Conservation (phyloP, 192 early-diverging fungal species). For the Kappamyces sp. region DNA sequence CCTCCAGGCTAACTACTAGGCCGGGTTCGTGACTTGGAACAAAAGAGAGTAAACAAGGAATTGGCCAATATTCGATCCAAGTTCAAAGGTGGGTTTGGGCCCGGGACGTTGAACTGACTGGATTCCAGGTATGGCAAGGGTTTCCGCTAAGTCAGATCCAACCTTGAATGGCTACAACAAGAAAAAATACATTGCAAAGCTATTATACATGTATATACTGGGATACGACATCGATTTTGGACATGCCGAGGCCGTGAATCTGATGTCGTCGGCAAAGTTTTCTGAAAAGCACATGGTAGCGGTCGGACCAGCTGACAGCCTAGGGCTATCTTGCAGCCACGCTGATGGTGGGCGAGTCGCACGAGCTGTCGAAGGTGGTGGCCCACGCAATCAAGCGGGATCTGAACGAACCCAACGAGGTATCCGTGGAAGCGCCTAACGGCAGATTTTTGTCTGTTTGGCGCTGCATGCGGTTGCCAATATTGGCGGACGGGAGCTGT, state of each 20-base stretch:
- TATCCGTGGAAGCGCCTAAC: conserved; percentile 22
- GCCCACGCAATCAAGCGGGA: conserved; percentile 86
- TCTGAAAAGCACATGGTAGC: conserved; percentile 97
- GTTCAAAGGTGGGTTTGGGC: conserved; percentile 75
- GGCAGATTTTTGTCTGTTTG: conserved; percentile 58
- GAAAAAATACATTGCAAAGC: conserved; percentile 99
- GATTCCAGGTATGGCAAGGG: background rate
- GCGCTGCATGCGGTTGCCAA: conserved; percentile 98
- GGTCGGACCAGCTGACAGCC: background rate
- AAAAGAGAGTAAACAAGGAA: conserved; percentile 98
- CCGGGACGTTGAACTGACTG: background rate
- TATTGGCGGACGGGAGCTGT: conserved; percentile 87
- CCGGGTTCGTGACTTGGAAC: conserved; percentile 92
- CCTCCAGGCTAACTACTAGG: conserved; percentile 50
- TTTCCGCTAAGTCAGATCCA: conserved; percentile 54
- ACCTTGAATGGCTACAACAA: conserved; percentile 95
- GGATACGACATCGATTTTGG: conserved; percentile 99
- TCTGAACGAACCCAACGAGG: conserved; percentile 75
- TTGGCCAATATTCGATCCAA: conserved; percentile 98
- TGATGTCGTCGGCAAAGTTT: conserved; percentile 84
- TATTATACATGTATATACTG: conserved; percentile 98
- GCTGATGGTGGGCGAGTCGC: conserved; percentile 81
- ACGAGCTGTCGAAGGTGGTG: conserved; percentile 75
- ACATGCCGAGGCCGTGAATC: conserved; percentile 90
- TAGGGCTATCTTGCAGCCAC: conserved; percentile 96